Base-by-base conservation (phyloP, 345 rosid species). In the Camelina sativa region DNA sequence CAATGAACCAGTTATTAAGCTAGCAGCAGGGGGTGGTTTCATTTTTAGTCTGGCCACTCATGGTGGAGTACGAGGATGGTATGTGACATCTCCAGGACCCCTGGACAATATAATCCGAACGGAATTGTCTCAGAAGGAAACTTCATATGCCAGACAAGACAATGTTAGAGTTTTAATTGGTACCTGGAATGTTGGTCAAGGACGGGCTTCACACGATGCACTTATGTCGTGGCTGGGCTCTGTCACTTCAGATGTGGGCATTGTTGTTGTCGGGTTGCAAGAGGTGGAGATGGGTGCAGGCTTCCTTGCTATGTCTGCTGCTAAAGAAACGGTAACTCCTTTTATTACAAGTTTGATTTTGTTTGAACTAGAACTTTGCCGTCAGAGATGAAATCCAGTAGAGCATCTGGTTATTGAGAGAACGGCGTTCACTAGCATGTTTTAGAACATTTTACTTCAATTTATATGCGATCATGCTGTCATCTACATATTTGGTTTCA, bases 231-330 rank as follows among this genome's bases (percentile, higher is more conserved):
- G 99, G 99, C 72, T 95, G 41, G 93, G 97, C 48, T 92, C 97
- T 76, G 82, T 82, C 53, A 78, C 85, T 34, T 80, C 96, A 50
- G 97, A 92, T 77, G 99, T 90, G 67, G 99, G 98, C 62, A 89
- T 95, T 52, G 82, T 95, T 11, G 97, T 83, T 64, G 88, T 90
- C 77, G 99, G 99, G 32, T 79, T 91, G 79, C 99, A 95, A 82
- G 99, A 95, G 70, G 96, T 95, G 8, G 99, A 95, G 59, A 95
- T 95, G 99, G 97, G 99, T 1, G 97, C 99, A 19, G 97, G 97
- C 62, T 95, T 95, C 82, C 96, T 95, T 54, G 99, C 99, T 19
- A 92, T 95, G 97, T 92, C 99, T 32, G 99, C 99, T 3, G 99
- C 99, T 32, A 95, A 95, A 81, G 99, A 95, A 86, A 85, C 97